Percentiles rank a stretch among this genome's conserved stretches.
phyloP scores from a whole-genome alignment of 805 yeast species.

The Wickerhamiella dianesei region DNA sequence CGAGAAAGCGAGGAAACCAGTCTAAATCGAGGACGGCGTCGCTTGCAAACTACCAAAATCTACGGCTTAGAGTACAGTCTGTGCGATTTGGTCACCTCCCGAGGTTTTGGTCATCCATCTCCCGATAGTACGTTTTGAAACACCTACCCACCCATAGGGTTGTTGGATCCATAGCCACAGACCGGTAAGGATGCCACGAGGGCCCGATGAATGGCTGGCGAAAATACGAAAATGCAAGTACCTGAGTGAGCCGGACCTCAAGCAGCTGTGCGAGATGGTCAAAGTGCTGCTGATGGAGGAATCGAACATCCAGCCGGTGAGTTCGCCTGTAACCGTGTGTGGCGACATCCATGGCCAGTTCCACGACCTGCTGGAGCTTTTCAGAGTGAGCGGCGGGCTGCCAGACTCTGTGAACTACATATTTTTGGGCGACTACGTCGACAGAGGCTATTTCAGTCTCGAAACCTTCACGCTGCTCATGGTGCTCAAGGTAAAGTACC shows the following conservation, averaged over 20 bases:
- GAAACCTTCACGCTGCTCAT: constrained; percentile 88
- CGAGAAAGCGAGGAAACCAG: not conserved
- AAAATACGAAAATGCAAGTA: constrained; percentile 82
- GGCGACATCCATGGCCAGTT: constrained; percentile 96
- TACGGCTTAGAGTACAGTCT: no score
- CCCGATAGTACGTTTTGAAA: not conserved
- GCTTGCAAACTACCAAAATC: no score
- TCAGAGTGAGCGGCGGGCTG: constrained; percentile 83
- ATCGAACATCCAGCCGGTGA: constrained; percentile 88
- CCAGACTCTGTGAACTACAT: constrained; percentile 68
- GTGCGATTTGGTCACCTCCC: not conserved
- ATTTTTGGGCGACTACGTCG: constrained; percentile 92
- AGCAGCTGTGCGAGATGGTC: constrained; percentile 87
- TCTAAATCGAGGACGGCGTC: not conserved
- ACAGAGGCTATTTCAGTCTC: constrained; percentile 88
- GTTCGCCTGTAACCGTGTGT: constrained; percentile 83
- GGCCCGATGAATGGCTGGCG: constrained; percentile 95
- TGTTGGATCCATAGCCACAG: not conserved
- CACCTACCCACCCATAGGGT: not conserved
- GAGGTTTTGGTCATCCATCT: not conserved
- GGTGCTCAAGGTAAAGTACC: constrained; percentile 84
- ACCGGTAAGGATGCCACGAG: constrained; percentile 23
- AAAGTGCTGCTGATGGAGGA: constrained; percentile 94
- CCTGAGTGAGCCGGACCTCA: constrained; percentile 85
- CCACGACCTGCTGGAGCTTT: constrained; percentile 82